These are phyloP conservation scores for Fistulinella prunicolor DNA, from an alignment of 768 basidiomycete genomes.

Conservation along the genomic window DNA sequence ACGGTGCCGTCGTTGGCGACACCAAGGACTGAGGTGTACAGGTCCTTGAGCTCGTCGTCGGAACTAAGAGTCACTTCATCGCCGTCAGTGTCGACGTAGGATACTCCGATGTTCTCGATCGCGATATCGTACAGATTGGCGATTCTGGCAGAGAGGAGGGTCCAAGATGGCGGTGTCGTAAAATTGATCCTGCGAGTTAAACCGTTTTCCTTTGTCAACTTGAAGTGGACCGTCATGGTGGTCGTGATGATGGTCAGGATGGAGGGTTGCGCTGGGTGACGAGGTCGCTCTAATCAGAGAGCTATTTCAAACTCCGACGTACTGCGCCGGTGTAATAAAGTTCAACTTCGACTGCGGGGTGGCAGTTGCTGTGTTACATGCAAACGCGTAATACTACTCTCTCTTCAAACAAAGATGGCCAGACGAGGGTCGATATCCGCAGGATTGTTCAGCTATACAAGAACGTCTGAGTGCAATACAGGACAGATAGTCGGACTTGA, in stretches of 20 bases:
- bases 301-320: conserved; percentile 43
- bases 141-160: conserved; percentile 53
- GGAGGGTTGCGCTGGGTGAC: background rate
- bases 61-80: conserved; percentile 79
- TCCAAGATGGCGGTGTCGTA: conserved; percentile 51
- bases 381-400: background rate
- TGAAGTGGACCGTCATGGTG: conserved; percentile 53
- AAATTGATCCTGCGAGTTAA: conserved; percentile 63
- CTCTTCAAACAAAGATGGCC: conserved; percentile 62
- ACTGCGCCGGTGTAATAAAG: conserved; percentile 31
- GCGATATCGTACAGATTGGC: conserved; percentile 54
- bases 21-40: conserved; percentile 44
- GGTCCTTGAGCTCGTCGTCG: conserved; percentile 75
- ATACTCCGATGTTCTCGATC: conserved; percentile 55
- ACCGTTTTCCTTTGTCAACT: conserved; percentile 55
- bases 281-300: conserved; percentile 10
- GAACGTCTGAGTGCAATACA: conserved; percentile 5
- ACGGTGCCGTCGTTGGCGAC: conserved; percentile 30
- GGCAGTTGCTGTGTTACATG: conserved; percentile 3
- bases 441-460: conserved; percentile 64
- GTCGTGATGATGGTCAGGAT: conserved; percentile 38
- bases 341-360: conserved; percentile 10
- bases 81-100: conserved; percentile 69
- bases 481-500: background rate
- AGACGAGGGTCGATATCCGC: conserved; percentile 61